Evolutionary conservation across 1,139 yeast species (phyloP).

Genomic region (Protomyces lactucae-debilis): DNA sequence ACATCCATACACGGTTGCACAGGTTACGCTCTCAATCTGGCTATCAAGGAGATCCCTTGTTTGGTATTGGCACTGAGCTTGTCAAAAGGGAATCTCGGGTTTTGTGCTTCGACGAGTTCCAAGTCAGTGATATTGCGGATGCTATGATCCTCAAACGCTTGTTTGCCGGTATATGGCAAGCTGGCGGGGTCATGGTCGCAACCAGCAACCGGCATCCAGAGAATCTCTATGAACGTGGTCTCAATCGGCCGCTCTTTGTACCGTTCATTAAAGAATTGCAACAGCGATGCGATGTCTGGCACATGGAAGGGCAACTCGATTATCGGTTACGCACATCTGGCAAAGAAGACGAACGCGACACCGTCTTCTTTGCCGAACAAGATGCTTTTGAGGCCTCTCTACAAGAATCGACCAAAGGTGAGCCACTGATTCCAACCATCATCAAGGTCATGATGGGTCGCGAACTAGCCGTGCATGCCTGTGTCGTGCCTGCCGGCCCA

Average conservation of each 20-base stretch:
- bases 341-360: constrained; percentile 76
- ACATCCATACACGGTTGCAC: constrained; percentile 80
- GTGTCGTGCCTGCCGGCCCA: constrained; percentile 67
- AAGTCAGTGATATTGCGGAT: constrained; percentile 96
- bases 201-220: constrained; percentile 95
- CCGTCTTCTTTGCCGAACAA: constrained; percentile 67
- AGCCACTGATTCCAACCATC: constrained; percentile 49
- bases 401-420: constrained; percentile 71
- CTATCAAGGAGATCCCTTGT: constrained; percentile 55
- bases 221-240: constrained; percentile 85
- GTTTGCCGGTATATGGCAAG: constrained; percentile 56
- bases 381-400: constrained; percentile 56
- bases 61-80: constrained; percentile 68
- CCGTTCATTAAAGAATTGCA: constrained; percentile 86
- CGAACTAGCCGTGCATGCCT: constrained; percentile 80
- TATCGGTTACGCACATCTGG: constrained; percentile 56
- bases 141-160: constrained; percentile 88
- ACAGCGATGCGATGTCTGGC: constrained; percentile 66
- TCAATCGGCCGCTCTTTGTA: constrained; percentile 81
- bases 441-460: constrained; percentile 42
- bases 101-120: constrained; percentile 82
- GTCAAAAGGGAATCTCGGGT: constrained; percentile 45
- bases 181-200: constrained; percentile 86
- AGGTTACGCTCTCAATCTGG: constrained; percentile 60
- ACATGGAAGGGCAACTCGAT: constrained; percentile 84